Percentiles rank a stretch among this genome's conserved stretches.
Conservation (phyloP, 2,329 filamentous ascomycete genomes). For the Rhynchosporium agropyri region DNA sequence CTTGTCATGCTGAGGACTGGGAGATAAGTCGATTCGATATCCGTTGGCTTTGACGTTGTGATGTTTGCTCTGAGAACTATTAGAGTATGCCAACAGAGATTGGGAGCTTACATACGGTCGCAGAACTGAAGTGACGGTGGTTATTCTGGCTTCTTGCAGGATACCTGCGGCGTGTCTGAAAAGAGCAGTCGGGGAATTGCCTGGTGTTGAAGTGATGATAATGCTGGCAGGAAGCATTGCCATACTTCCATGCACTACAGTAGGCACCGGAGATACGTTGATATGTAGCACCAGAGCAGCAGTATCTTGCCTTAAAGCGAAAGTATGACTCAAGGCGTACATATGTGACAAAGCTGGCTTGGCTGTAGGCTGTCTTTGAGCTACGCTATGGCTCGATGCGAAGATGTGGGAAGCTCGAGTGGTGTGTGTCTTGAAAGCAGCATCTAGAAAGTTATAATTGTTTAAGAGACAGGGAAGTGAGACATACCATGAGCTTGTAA, state of each 20-base stretch:
- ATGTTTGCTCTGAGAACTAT: background rate
- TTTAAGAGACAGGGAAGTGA: background rate
- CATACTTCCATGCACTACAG: background rate
- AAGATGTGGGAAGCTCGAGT: background rate
- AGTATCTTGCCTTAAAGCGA: background rate
- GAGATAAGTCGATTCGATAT: background rate
- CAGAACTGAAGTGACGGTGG: background rate
- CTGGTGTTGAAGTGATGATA: background rate
- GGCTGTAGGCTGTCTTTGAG: background rate
- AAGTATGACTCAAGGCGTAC: slow-evolving; percentile 6
- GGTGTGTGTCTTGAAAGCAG: background rate
- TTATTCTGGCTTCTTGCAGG: background rate
- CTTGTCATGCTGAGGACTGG: background rate
- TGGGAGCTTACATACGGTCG: background rate
- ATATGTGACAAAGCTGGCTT: background rate
- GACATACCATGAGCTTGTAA: background rate
- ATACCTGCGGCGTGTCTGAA: background rate
- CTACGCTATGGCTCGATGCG: background rate
- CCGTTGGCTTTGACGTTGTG: background rate
- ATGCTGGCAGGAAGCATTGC: background rate
- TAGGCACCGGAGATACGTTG: background rate
- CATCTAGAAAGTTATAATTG: background rate
- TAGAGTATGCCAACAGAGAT: background rate
- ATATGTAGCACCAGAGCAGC: background rate
- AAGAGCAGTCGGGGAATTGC: background rate